Percentiles rank a stretch among this genome's conserved stretches.
phyloP scores from a whole-genome alignment of 495 filamentous ascomycete genomes.

The Tuber calosporum region DNA sequence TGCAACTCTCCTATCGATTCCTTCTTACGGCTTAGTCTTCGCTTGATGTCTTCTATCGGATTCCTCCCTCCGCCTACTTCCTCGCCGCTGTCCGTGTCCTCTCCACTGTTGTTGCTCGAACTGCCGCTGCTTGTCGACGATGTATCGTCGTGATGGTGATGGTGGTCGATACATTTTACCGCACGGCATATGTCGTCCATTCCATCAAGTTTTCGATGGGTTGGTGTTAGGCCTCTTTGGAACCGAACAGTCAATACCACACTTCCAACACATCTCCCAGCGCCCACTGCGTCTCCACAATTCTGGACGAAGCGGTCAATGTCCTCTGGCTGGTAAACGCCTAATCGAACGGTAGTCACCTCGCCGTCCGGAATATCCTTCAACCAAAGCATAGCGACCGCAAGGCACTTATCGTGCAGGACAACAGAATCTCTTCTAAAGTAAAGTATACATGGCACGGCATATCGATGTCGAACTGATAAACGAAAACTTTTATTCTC shows the following conservation, averaged over 20 bases:
- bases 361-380: constrained; percentile 59
- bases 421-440: constrained; percentile 51
- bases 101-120: constrained; percentile 1
- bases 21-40: constrained; percentile 14
- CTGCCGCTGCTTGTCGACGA: background rate
- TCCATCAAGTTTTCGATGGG: constrained; percentile 12
- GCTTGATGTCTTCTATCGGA: constrained; percentile 10
- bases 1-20: constrained; percentile 52
- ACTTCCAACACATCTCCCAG: constrained; percentile 11
- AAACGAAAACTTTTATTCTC: constrained; percentile 39
- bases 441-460: constrained; percentile 54
- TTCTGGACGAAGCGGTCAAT: constrained; percentile 36
- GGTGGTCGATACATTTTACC: background rate
- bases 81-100: constrained; percentile 7
- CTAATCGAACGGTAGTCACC: constrained; percentile 49
- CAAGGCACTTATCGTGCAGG: constrained; percentile 51
- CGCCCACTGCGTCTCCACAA: constrained; percentile 7
- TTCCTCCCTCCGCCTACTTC: background rate
- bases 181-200: background rate
- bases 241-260: constrained; percentile 30
- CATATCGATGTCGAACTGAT: constrained; percentile 57
- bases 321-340: constrained; percentile 46
- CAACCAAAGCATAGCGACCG: constrained; percentile 61
- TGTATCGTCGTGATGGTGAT: background rate
- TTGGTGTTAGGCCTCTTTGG: constrained; percentile 24